phyloP scores from a whole-genome alignment of 2,329 filamentous ascomycete species.

The Scedosporium minutisporum region DNA sequence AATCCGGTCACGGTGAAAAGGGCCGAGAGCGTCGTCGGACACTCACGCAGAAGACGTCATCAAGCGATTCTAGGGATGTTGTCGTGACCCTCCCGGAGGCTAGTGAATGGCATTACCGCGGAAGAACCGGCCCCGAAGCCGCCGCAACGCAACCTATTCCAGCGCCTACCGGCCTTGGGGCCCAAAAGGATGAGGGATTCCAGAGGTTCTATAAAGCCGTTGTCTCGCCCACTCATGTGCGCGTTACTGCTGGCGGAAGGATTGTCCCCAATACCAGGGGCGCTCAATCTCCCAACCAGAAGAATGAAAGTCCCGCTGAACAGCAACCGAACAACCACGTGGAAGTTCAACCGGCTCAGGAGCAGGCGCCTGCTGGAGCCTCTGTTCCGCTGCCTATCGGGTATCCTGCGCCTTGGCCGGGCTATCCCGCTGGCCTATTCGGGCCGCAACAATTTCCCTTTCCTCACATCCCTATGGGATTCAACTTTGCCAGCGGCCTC shows the following conservation, averaged over 20 bases:
- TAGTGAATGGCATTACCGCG: constrained; percentile 34
- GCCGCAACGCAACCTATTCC: constrained; percentile 35
- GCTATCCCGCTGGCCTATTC: constrained; percentile 2
- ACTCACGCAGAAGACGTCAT: not conserved
- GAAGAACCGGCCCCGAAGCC: constrained; percentile 34
- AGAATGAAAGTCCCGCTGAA: not conserved
- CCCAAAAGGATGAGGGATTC: constrained; percentile 56
- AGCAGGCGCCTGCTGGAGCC: not conserved
- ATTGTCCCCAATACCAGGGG: constrained; percentile 56
- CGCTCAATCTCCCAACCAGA: constrained; percentile 40
- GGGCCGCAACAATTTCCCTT: not conserved
- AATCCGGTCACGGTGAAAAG: not conserved
- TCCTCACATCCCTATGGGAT: constrained; percentile 5
- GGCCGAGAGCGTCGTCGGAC: not conserved
- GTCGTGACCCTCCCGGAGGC: constrained; percentile 3
- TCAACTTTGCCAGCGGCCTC: constrained; percentile 12
- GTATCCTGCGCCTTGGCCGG: not conserved
- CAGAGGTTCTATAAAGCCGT: constrained; percentile 59
- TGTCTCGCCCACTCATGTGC: constrained; percentile 56
- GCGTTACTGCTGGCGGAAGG: constrained; percentile 56
- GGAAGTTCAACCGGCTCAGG: not conserved
- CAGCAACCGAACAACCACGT: not conserved
- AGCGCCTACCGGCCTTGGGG: constrained; percentile 40
- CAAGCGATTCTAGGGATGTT: constrained; percentile 5
- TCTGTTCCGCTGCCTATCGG: constrained; percentile 1